A percentile compares a stretch with the other conserved stretches of the same genome.
Conservation (phyloP, 179 eudicot species). For the Silene vulgaris region DNA sequence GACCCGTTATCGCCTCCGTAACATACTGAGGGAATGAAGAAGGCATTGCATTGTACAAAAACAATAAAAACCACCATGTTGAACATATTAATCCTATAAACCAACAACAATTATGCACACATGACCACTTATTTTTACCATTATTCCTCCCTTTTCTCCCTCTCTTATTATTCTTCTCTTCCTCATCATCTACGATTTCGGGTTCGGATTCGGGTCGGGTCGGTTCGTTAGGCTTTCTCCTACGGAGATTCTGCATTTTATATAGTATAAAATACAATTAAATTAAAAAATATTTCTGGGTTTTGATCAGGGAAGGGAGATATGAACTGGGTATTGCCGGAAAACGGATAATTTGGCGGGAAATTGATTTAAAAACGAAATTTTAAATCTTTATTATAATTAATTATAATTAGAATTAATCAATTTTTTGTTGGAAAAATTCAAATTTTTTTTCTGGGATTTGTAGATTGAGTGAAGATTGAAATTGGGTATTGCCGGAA, state of each 20-base stretch:
- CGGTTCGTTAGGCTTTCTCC: slow-evolving; percentile 31
- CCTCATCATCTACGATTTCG: slow-evolving; percentile 10
- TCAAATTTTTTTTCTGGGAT: not conserved
- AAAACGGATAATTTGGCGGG: slow-evolving; percentile 9
- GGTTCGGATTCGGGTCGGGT: slow-evolving; percentile 22
- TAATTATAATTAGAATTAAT: not conserved
- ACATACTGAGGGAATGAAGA: slow-evolving; percentile 82
- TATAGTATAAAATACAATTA: not conserved
- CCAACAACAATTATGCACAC: slow-evolving; percentile 83
- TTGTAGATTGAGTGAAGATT: not conserved
- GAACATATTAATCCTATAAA: slow-evolving; percentile 60
- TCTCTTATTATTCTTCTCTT: slow-evolving; percentile 8
- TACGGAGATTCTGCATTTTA: slow-evolving; percentile 39
- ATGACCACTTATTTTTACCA: slow-evolving; percentile 43
- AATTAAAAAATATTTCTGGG: slow-evolving; percentile 14
- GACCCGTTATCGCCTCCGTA: slow-evolving; percentile 83
- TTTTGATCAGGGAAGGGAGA: not conserved
- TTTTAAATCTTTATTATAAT: not conserved
- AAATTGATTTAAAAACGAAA: not conserved
- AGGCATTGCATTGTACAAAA: slow-evolving; percentile 75
- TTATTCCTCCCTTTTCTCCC: slow-evolving; percentile 4
- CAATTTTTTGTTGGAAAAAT: not conserved
- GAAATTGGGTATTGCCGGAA: not conserved
- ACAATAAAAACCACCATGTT: slow-evolving; percentile 70
- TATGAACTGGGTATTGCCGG: slow-evolving; percentile 12